These are phyloP conservation scores for Phytophthora tentaculata DNA, from an alignment of 352 stramenopile species.

Conservation along the genomic window DNA sequence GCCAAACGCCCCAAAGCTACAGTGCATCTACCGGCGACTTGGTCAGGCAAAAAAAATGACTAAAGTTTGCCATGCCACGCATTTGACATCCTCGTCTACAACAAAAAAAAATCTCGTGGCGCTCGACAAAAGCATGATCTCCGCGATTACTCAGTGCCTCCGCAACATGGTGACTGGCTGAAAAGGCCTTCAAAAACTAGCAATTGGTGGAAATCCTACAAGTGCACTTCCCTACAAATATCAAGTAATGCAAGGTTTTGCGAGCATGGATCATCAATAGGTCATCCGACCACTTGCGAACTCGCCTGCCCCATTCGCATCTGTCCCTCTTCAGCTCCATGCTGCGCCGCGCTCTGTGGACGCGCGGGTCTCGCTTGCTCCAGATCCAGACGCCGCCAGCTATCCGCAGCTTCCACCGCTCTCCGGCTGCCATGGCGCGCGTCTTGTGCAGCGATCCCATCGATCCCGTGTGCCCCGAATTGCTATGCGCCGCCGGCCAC, in stretches of 20 bases:
- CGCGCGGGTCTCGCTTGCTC: conserved; percentile 44
- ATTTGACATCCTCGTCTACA: conserved; percentile 21
- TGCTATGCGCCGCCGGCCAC: conserved; percentile 84
- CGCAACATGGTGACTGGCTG: conserved; percentile 1
- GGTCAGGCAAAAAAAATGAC: neutral
- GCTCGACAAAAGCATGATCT: conserved; percentile 22
- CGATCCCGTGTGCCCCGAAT: conserved; percentile 78
- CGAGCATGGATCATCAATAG: conserved; percentile 3
- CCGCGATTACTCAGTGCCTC: conserved; percentile 2
- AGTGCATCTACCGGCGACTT: no score
- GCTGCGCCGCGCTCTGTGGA: conserved; percentile 57
- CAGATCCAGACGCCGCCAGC: conserved; percentile 19
- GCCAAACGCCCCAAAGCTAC: no score
- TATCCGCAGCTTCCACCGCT: conserved; percentile 46
- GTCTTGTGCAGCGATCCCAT: conserved; percentile 92
- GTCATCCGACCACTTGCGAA: conserved; percentile 21
- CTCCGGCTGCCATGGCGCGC: conserved; percentile 64
- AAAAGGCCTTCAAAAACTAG: neutral
- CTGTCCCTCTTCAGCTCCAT: conserved; percentile 32
- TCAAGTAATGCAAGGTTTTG: conserved; percentile 15
- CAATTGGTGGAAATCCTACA: conserved; percentile 18
- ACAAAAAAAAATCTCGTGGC: conserved; percentile 23
- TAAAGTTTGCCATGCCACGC: conserved; percentile 5
- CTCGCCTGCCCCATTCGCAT: neutral
- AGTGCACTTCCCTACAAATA: conserved; percentile 2